Percentiles rank a stretch among this genome's conserved stretches.
Conservation (phyloP, 768 basidiomycete species). For the Psilocybe tampanensis region DNA sequence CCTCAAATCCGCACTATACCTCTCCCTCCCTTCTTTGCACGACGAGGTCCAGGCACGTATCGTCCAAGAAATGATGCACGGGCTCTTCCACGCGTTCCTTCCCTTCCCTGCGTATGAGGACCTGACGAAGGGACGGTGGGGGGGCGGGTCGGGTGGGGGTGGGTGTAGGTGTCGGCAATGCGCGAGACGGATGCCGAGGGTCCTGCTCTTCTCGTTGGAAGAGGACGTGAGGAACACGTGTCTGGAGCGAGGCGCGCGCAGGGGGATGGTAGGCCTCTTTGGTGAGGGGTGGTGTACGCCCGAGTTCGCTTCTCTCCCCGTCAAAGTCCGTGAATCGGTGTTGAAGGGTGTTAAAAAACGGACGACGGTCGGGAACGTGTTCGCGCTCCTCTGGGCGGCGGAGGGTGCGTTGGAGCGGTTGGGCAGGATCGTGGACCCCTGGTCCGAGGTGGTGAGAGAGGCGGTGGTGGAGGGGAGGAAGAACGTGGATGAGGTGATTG, state of each 20-base stretch:
- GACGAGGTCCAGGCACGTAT: conserved; percentile 84
- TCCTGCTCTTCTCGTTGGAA: conserved; percentile 77
- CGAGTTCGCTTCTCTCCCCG: conserved; percentile 75
- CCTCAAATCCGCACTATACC: conserved; percentile 80
- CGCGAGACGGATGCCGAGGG: conserved; percentile 74
- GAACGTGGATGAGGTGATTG: conserved; percentile 62
- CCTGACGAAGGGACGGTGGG: conserved; percentile 77
- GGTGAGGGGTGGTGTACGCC: conserved; percentile 87
- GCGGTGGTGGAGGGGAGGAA: conserved; percentile 69
- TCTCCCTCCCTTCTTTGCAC: conserved; percentile 71
- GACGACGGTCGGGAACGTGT: conserved; percentile 67
- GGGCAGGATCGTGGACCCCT: conserved; percentile 60
- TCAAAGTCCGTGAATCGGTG: conserved; percentile 64
- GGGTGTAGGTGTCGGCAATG: conserved; percentile 88
- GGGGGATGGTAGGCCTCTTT: conserved; percentile 81
- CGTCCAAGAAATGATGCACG: conserved; percentile 87
- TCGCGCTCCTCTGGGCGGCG: conserved; percentile 68
- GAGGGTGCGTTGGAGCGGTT: conserved; percentile 62
- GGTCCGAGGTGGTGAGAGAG: conserved; percentile 68
- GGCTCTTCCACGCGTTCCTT: conserved; percentile 83
- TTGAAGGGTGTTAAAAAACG: conserved; percentile 75
- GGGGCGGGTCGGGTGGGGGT: conserved; percentile 65
- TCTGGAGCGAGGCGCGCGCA: conserved; percentile 71
- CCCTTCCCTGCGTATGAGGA: conserved; percentile 80
- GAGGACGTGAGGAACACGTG: conserved; percentile 77